A percentile compares a stretch with the other conserved stretches of the same genome.
Evolutionary conservation across 768 basidiomycete species (phyloP).

Genomic region (Leccinum barrowsii): DNA sequence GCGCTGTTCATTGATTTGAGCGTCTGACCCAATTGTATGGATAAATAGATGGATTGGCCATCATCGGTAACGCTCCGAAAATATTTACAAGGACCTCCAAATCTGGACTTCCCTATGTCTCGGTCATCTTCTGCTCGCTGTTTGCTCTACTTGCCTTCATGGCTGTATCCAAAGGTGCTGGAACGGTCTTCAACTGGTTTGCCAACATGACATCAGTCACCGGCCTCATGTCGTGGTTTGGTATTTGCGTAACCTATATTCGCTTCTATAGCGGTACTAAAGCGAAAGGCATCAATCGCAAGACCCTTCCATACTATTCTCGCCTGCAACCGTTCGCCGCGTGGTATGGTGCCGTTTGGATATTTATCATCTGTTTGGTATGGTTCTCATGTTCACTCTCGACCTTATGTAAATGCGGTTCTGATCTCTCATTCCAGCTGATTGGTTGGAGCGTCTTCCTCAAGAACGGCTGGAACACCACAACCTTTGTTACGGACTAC

Average conservation of each 20-base stretch:
- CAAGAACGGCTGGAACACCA: conserved; percentile 48
- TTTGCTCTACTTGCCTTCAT: conserved; percentile 79
- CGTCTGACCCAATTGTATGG: background rate
- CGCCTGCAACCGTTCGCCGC: conserved; percentile 71
- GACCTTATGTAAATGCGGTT: conserved; percentile 2
- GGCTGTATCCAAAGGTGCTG: conserved; percentile 63
- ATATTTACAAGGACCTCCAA: conserved; percentile 69
- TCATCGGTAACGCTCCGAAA: conserved; percentile 76
- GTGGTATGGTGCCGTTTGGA: conserved; percentile 41
- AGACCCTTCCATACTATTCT: conserved; percentile 65
- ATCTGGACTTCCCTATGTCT: conserved; percentile 72
- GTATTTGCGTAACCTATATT: conserved; percentile 70
- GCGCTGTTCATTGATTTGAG: background rate
- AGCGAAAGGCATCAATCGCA: conserved; percentile 73
- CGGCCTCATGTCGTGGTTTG: conserved; percentile 77
- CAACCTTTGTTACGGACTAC: conserved; percentile 80
- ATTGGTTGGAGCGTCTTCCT: conserved; percentile 53
- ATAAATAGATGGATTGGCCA: conserved; percentile 71
- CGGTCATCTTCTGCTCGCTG: conserved; percentile 64
- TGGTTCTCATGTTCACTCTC: conserved; percentile 22
- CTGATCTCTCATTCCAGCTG: conserved; percentile 41
- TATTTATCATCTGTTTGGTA: conserved; percentile 59
- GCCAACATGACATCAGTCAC: conserved; percentile 66
- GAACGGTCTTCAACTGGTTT: conserved; percentile 78
- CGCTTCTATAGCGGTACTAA: conserved; percentile 82